These are phyloP conservation scores for Bipolaris zeicola DNA, from an alignment of 2,329 filamentous ascomycete species.

Conservation along the genomic window DNA sequence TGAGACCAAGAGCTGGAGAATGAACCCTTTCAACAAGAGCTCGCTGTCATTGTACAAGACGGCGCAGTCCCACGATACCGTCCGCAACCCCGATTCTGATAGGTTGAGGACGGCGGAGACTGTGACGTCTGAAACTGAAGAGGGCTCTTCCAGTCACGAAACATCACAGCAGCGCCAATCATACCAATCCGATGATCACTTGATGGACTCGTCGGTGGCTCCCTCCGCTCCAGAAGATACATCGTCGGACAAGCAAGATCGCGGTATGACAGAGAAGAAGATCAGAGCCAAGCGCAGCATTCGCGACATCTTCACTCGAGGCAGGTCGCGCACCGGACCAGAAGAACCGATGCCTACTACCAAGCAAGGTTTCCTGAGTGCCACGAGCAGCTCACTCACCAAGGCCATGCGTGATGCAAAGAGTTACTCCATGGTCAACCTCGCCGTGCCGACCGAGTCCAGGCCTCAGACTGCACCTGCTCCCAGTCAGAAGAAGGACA, in stretches of 20 bases:
- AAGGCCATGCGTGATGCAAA: constrained; percentile 27
- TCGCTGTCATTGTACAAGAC: not conserved
- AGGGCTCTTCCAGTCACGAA: not conserved
- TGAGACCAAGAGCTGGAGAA: not conserved
- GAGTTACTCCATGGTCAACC: constrained; percentile 23
- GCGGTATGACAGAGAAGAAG: constrained; percentile 1
- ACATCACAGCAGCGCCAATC: not conserved
- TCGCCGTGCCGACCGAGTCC: constrained; percentile 6
- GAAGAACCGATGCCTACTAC: constrained; percentile 7
- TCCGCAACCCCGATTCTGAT: not conserved
- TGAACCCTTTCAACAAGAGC: not conserved
- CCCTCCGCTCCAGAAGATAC: not conserved
- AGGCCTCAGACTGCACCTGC: constrained; percentile 1
- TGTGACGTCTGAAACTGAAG: not conserved
- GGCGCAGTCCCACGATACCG: not conserved
- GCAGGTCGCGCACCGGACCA: constrained; percentile 6
- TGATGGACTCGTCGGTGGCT: not conserved
- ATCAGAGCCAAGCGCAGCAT: constrained; percentile 34
- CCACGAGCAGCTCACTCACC: constrained; percentile 22
- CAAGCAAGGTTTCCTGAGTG: constrained; percentile 24
- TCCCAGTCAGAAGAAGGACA: not conserved
- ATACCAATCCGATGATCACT: not conserved
- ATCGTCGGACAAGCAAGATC: not conserved
- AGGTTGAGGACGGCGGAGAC: constrained; percentile 1
- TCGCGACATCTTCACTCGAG: constrained; percentile 31